Percentiles rank a stretch among this genome's conserved stretches.
phyloP scores from a whole-genome alignment of 306 rosid species.

The Acmispon strigosus region DNA sequence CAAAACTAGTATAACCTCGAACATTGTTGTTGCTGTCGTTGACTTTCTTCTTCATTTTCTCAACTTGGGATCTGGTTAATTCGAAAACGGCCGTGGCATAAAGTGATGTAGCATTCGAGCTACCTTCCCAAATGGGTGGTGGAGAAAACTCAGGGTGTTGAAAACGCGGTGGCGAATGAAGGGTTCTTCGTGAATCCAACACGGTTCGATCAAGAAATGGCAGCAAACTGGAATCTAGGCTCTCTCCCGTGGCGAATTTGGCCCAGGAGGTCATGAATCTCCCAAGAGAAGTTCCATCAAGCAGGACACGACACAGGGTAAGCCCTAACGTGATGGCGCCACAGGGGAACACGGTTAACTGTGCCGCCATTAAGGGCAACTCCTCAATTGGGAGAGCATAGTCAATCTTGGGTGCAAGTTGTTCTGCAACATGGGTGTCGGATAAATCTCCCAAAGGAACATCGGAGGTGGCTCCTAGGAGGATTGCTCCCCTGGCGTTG shows the following conservation, averaged over 20 bases:
- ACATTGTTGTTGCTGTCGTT: background rate
- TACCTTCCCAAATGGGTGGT: slow-evolving; percentile 24
- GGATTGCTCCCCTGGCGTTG: slow-evolving; percentile 13
- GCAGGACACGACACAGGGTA: background rate
- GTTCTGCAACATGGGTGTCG: background rate
- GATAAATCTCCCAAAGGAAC: background rate
- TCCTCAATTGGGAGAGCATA: slow-evolving; percentile 17
- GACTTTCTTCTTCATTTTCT: slow-evolving; percentile 6
- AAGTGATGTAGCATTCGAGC: no score
- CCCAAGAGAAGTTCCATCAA: slow-evolving; percentile 11
- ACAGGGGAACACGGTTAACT: slow-evolving; percentile 14
- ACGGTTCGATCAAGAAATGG: slow-evolving; percentile 13
- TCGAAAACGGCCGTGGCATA: background rate
- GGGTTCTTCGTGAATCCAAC: slow-evolving; percentile 8
- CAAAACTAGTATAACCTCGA: slow-evolving; percentile 18
- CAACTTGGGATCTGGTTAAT: slow-evolving; percentile 18
- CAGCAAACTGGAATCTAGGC: background rate
- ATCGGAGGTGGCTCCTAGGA: slow-evolving; percentile 5
- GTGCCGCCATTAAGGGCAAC: slow-evolving; percentile 20
- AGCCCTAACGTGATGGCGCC: slow-evolving; percentile 14
- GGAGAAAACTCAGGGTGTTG: slow-evolving; percentile 31
- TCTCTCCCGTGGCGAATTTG: slow-evolving; percentile 15
- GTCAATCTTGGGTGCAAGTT: slow-evolving; percentile 20
- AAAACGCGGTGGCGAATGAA: slow-evolving; percentile 5
- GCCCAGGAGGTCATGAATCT: slow-evolving; percentile 26